Conservation (phyloP, 2,329 filamentous ascomycete species). For the Penicillium brasilianum region DNA sequence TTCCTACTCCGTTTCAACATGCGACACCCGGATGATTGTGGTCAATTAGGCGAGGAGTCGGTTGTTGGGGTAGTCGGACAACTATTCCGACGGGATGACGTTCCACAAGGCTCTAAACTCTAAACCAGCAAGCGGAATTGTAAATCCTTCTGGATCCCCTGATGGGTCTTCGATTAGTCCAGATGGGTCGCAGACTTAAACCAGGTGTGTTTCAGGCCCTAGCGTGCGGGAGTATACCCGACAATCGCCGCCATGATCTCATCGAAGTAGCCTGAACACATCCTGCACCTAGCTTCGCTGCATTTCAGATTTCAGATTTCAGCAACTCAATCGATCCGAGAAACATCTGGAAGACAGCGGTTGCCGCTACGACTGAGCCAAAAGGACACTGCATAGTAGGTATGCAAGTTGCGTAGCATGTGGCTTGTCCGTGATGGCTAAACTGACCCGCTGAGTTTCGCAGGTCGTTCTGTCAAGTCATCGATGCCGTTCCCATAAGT, state of each 20-base stretch:
- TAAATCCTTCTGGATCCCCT: background rate
- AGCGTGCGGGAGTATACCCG: slow-evolving; percentile 14
- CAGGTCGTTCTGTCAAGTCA: too few species aligned
- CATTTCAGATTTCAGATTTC: background rate
- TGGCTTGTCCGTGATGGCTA: background rate
- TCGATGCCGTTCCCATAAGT: background rate
- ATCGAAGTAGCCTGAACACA: background rate
- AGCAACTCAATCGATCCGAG: too few species aligned
- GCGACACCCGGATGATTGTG: background rate
- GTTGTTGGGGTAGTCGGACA: background rate
- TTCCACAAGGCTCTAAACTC: background rate
- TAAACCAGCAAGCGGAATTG: background rate
- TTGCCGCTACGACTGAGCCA: too few species aligned
- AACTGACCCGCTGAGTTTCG: background rate
- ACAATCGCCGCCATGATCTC: slow-evolving; percentile 14
- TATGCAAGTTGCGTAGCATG: background rate
- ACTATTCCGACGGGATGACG: slow-evolving; percentile 5
- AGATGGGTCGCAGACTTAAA: background rate
- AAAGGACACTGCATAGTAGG: background rate
- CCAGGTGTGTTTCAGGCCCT: too few species aligned
- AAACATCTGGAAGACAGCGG: too few species aligned
- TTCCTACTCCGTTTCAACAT: too few species aligned
- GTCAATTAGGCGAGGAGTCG: background rate
- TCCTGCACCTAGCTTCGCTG: background rate
- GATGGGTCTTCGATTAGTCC: background rate